Evolutionary conservation across 768 basidiomycete species (phyloP).

Genomic region (Dacryopinax spathularia): DNA sequence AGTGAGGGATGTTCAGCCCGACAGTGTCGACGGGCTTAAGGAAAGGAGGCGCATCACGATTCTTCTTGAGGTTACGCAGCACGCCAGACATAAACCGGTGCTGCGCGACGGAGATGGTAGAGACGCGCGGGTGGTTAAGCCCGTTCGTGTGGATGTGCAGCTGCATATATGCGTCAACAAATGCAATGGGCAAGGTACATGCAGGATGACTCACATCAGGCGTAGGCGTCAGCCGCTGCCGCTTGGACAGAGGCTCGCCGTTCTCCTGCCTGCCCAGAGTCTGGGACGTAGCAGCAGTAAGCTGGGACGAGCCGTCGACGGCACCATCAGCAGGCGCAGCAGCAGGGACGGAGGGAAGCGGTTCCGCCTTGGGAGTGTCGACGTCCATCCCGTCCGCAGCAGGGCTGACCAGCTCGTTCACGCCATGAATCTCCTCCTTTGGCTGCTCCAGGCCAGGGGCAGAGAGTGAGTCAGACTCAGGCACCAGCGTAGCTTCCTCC

Average conservation of each 20-base stretch:
- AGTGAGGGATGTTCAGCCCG: constrained; percentile 63
- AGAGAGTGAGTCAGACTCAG: too few relatives aligned
- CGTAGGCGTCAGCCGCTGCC: not conserved
- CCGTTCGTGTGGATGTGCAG: not conserved
- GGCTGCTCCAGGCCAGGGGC: not conserved
- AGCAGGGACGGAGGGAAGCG: not conserved
- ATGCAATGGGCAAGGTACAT: too few relatives aligned
- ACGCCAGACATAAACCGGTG: constrained; percentile 66
- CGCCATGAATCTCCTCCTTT: not conserved
- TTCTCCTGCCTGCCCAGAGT: not conserved
- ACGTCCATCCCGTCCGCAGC: not conserved
- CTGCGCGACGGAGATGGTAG: constrained; percentile 51
- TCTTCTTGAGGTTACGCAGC: constrained; percentile 68
- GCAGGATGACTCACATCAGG: constrained; percentile 1
- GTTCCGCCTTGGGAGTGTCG: not conserved
- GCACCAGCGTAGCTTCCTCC: too few relatives aligned
- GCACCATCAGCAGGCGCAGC: not conserved
- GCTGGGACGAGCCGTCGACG: too few relatives aligned
- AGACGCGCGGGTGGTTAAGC: constrained; percentile 17
- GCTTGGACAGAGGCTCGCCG: not conserved
- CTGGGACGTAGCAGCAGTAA: not conserved
- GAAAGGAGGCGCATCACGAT: constrained; percentile 73
- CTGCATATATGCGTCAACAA: not conserved
- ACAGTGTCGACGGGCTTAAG: constrained; percentile 77
- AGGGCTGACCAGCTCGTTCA: not conserved